Conservation (phyloP, 1,284 basidiomycete species). For the Schizophyllum commune region DNA sequence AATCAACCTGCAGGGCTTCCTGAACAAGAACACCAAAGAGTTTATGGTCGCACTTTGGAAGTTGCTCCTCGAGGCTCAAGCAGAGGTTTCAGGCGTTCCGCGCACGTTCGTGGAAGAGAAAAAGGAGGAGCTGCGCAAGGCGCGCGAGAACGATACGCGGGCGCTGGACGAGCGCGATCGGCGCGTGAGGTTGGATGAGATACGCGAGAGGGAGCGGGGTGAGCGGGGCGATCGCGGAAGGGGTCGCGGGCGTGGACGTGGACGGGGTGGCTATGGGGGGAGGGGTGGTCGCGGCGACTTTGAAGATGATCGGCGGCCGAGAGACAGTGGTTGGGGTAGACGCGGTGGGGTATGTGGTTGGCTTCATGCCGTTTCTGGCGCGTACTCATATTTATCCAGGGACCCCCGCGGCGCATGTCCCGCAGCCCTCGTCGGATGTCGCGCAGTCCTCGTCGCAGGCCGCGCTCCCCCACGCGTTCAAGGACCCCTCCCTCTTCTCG, state of each 20-base stretch:
- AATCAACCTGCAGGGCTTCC: slow-evolving; percentile 88
- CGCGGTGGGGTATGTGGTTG: neutral
- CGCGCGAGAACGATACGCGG: slow-evolving; percentile 63
- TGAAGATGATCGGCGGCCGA: neutral
- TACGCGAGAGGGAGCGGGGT: slow-evolving; percentile 16
- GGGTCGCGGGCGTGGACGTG: slow-evolving; percentile 36
- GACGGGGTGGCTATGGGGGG: slow-evolving; percentile 22
- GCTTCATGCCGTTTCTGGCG: slow-evolving; percentile 1
- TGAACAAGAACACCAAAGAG: slow-evolving; percentile 68
- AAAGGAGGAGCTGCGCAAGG: slow-evolving; percentile 84
- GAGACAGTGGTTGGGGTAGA: slow-evolving; percentile 1
- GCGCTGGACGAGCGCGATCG: slow-evolving; percentile 68
- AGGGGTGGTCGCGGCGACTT: slow-evolving; percentile 23
- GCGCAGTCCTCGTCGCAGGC: slow-evolving; percentile 31
- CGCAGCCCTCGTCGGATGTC: slow-evolving; percentile 29
- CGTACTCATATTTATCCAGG: slow-evolving; percentile 10
- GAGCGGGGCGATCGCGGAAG: slow-evolving; percentile 39
- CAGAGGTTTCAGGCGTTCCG: slow-evolving; percentile 85
- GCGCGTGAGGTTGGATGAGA: slow-evolving; percentile 59
- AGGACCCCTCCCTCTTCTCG: slow-evolving; percentile 1
- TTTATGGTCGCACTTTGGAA: slow-evolving; percentile 92
- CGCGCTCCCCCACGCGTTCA: slow-evolving; percentile 32
- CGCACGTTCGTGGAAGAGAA: slow-evolving; percentile 93
- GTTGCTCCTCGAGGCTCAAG: slow-evolving; percentile 85
- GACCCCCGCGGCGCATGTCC: slow-evolving; percentile 30